phyloP scores from a whole-genome alignment of 345 rosid genomes.

The Anastatica hierochuntica region DNA sequence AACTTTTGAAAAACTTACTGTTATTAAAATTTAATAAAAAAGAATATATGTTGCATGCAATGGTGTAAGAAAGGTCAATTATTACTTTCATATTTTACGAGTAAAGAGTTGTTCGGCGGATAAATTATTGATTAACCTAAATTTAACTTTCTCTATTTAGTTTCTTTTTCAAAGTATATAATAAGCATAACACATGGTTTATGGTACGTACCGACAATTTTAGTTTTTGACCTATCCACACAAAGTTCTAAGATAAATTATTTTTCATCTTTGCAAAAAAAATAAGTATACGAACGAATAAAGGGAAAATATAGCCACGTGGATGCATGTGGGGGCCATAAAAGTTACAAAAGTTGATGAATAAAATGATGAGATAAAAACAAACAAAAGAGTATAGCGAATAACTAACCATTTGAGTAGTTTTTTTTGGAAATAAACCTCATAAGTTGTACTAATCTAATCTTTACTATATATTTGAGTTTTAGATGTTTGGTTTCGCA shows the following conservation, averaged over 20 bases:
- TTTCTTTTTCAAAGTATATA: not conserved
- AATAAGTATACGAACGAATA: not conserved
- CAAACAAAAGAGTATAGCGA: not conserved
- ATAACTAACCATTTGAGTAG: too few relatives aligned
- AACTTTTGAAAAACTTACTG: too few relatives aligned
- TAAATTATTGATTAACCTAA: slow-evolving; percentile 4
- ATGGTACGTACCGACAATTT: slow-evolving; percentile 25
- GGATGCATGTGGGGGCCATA: slow-evolving; percentile 30
- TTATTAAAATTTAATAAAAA: too few relatives aligned
- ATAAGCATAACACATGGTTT: slow-evolving; percentile 20
- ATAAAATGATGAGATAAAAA: not conserved
- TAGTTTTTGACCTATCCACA: slow-evolving; percentile 20
- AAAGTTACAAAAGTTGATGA: not conserved
- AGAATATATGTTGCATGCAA: too few relatives aligned
- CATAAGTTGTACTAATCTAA: too few relatives aligned
- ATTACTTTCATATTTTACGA: not conserved
- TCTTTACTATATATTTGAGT: too few relatives aligned
- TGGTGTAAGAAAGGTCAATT: slow-evolving; percentile 8
- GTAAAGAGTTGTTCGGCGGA: slow-evolving; percentile 16
- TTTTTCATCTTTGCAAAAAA: slow-evolving; percentile 1
- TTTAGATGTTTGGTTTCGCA: too few relatives aligned
- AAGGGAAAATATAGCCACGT: slow-evolving; percentile 12
- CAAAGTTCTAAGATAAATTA: slow-evolving; percentile 3
- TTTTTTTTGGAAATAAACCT: too few relatives aligned
- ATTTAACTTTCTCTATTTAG: not conserved